Base-by-base conservation (phyloP, 1,284 basidiomycete genomes). In the Phellinidium pouzarii region DNA sequence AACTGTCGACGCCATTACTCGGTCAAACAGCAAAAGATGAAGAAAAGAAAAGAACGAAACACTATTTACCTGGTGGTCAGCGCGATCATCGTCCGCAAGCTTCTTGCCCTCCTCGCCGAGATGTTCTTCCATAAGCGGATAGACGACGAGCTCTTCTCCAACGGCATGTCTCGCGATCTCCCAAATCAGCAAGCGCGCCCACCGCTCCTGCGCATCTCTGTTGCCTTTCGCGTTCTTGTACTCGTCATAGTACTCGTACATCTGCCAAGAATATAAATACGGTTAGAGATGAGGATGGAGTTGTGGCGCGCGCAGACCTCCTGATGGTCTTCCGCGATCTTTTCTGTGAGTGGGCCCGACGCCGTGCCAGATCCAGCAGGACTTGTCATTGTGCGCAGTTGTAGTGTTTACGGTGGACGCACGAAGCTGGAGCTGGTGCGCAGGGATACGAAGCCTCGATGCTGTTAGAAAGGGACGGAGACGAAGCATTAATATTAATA, bases 131-230 rank as follows among this genome's bases (percentile, higher is more conserved):
- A 84, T 76, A 48, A 83, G 70, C 3, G 82, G 82, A 58, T 84
- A 82, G 2, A 82, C 76, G 22, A 84, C 72, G 44, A 83, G 74
- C 62, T 85, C 82, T 61, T 84, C 81, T 4, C 77, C 80, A 1
- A 80, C 74, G 3, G 31, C 3, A 17, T 34, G 44, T 4, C 31
- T 11, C 31, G 47, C 27, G 47, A 48, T 19, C 17, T 23, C 20
- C 22, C 25, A 23, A 17, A 34, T 34, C 34, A 26, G 47, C 9
- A 8, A 34, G 8, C 12, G 25, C 11, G 3, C 47, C n/a, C 47
- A 23, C 20, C 6, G 37, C 37, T 38, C 37, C 37, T 38, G 1
- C 17, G 36, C 23, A 40, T 27, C 42, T 7, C 8, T 6, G 42
- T 44, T 19, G 42, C n/a, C 25, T n/a, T 38, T 38, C 11, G 7